phyloP scores from a whole-genome alignment of 73 alveolate species.

The Paramecium tetraurelia region DNA sequence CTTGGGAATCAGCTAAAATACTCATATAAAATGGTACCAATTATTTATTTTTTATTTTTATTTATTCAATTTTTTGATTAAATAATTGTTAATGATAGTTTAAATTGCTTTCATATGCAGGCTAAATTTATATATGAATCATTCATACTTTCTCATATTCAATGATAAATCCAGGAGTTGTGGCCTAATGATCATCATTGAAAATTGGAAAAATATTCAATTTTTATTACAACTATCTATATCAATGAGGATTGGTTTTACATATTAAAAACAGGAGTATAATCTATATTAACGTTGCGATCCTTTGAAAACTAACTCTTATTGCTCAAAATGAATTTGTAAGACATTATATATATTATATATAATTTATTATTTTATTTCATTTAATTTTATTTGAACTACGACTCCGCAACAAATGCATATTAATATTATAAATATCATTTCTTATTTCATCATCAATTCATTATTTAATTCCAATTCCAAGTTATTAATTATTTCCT shows the following conservation, averaged over 20 bases:
- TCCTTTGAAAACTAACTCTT: background rate
- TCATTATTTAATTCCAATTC: background rate
- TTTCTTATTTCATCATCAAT: background rate
- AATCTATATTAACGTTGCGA: background rate
- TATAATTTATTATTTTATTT: background rate
- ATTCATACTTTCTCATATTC: background rate
- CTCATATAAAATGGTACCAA: background rate
- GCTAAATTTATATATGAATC: background rate
- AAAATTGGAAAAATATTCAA: background rate
- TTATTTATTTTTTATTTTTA: slow-evolving; percentile 1
- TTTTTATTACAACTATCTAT: slow-evolving; percentile 7
- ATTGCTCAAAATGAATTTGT: background rate
- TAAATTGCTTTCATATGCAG: background rate
- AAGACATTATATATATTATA: background rate
- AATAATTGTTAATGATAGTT: slow-evolving; percentile 19
- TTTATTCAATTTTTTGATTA: background rate
- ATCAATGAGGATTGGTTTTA: background rate
- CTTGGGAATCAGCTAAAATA: background rate
- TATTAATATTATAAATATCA: background rate
- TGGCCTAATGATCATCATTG: background rate
- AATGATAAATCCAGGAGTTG: background rate
- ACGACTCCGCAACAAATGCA: background rate
- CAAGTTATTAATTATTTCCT: background rate
- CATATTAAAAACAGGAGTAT: slow-evolving; percentile 6
- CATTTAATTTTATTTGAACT: background rate